Evolutionary conservation across 164 flowering plant genomes (phyloP).

Genomic region (Aristolochia contorta): DNA sequence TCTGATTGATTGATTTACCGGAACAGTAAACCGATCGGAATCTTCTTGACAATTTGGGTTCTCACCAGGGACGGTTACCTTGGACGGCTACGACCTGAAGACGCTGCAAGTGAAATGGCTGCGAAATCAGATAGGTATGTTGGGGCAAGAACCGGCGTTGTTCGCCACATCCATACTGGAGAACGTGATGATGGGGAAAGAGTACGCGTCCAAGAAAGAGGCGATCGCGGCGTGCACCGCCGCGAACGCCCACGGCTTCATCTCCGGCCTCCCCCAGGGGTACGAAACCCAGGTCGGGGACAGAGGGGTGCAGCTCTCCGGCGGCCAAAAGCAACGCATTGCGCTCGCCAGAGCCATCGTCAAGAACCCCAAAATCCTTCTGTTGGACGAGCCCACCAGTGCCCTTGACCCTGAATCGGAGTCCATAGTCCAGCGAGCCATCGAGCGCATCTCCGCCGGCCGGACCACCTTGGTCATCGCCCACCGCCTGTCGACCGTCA

Average conservation of each 20-base stretch:
- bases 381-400: constrained; percentile 79
- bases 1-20: neutral
- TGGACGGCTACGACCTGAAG: constrained; percentile 64
- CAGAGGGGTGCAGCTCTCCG: constrained; percentile 53
- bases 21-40: too few species aligned
- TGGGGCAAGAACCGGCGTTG: constrained; percentile 73
- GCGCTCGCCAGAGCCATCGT: constrained; percentile 70
- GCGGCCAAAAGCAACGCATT: constrained; percentile 82
- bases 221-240: constrained; percentile 57
- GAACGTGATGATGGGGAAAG: constrained; percentile 74
- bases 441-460: constrained; percentile 45
- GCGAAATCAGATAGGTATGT: constrained; percentile 63
- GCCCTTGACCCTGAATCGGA: constrained; percentile 68
- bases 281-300: constrained; percentile 77
- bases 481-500: constrained; percentile 69
- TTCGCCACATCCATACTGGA: constrained; percentile 55
- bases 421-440: constrained; percentile 47
- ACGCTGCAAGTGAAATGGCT: constrained; percentile 64
- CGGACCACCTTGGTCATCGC: constrained; percentile 69
- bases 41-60: too few species aligned
- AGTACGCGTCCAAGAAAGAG: constrained; percentile 52
- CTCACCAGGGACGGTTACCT: constrained; percentile 32
- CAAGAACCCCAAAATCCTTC: constrained; percentile 53
- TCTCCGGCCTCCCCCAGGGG: constrained; percentile 50
- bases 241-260: constrained; percentile 59